Evolutionary conservation across 2,329 filamentous ascomycete genomes (phyloP), one percentile per base, ranked within the genome.

Genomic region (Phyllosticta citribraziliensis): DNA sequence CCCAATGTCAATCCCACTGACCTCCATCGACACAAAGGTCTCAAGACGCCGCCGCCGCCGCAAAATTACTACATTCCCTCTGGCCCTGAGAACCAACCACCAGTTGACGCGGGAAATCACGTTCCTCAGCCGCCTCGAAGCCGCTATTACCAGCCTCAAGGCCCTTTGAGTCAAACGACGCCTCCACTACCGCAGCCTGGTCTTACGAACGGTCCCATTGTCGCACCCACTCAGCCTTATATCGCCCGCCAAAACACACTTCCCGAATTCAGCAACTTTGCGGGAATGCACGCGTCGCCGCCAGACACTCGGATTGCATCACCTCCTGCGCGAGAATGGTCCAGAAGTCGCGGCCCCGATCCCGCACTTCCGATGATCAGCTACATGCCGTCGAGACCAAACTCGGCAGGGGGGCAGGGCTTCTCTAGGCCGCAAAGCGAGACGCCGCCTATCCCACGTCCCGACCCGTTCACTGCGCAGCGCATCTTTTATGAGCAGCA

Each of bases 401-500:
- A 33, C 30, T 55, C 52, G 5, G 55, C 52, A 2, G 40, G n/a
- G 14, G 53, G 11, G 8, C 25, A 20, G 6, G 40, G 22, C 9
- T 60, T 54, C 57, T 61, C 30, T 59, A 60, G 19, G 57, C 50
- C 50, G 19, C 62, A 63, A 19, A 57, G 55, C 33, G 51, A 59
- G 63, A 54, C 24, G 40, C 27, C 12, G 17, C 52, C 50, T 55
- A 52, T 50, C n/a, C 30, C 60, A 60, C 2, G 60, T 47, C 25
- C 52, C 2, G 40, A 62, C 19, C 59, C 40, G 20, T 64, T 57
- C 12, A 55, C 53, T 33, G 61, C 65, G 55, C 67, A 68, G 61
- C 67, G 65, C 17, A 58, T 56, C 22, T 64, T 64, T 20, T 63
- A 65, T 12, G 62, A 63, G 53, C 51, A 63, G 54, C 62, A 64